These are phyloP conservation scores for Omphalotus olearius DNA, from an alignment of 1,284 basidiomycete genomes.

Conservation along the genomic window DNA sequence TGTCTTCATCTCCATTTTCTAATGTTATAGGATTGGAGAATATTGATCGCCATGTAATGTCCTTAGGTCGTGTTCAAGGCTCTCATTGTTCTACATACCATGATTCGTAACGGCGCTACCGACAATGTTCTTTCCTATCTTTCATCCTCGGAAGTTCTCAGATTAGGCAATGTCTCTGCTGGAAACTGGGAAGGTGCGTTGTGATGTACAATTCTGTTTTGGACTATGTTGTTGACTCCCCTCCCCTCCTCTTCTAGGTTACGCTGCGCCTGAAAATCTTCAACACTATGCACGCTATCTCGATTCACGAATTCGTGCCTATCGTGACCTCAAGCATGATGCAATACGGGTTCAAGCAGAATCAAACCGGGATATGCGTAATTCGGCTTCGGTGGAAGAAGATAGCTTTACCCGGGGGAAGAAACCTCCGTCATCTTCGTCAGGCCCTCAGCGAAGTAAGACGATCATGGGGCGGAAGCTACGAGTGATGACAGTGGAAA, in stretches of 20 bases:
- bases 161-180: constrained; percentile 71
- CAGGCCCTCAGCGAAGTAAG: constrained; percentile 58
- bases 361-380: constrained; percentile 78
- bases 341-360: constrained; percentile 88
- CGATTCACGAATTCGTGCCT: constrained; percentile 86
- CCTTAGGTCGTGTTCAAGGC: constrained; percentile 92
- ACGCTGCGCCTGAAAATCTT: constrained; percentile 82
- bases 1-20: constrained; percentile 25
- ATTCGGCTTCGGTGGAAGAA: constrained; percentile 58
- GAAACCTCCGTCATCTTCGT: constrained; percentile 18
- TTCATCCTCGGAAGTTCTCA: constrained; percentile 74
- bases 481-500: constrained; percentile 91
- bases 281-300: constrained; percentile 88
- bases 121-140: constrained; percentile 87
- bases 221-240: constrained; percentile 6
- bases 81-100: constrained; percentile 89
- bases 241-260: constrained; percentile 49
- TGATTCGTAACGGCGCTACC: constrained; percentile 92
- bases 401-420: constrained; percentile 33
- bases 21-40: neutral
- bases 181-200: constrained; percentile 79
- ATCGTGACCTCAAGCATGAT: constrained; percentile 90
- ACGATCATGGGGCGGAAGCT: constrained; percentile 82
- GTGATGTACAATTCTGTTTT: neutral
- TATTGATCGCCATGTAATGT: neutral